Evolutionary conservation across 202 grass and related monocot species (phyloP).

Genomic region (Schoenoplectus tabernaemontani): DNA sequence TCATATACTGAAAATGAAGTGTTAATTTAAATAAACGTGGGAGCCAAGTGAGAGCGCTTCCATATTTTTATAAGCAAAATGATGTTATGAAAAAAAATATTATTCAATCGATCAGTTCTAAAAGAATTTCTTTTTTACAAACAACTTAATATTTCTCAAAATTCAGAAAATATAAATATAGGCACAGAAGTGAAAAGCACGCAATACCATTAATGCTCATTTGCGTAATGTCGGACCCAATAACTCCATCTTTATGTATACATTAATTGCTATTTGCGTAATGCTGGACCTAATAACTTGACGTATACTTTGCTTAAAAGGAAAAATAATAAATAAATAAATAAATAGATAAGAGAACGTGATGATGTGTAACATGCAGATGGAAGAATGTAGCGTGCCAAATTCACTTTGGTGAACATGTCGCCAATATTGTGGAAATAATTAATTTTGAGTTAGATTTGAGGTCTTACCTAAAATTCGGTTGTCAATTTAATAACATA

Average conservation of each 20-base stretch:
- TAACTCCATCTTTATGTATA: background rate
- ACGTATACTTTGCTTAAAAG: too few species aligned
- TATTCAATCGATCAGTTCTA: too few species aligned
- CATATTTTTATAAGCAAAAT: too few species aligned
- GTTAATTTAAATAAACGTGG: background rate
- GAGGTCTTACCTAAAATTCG: background rate
- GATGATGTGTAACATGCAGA: background rate
- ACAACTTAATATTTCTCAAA: background rate
- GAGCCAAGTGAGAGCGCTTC: too few species aligned
- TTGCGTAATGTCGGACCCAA: too few species aligned
- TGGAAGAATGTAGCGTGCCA: background rate
- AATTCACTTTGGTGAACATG: background rate
- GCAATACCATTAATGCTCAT: too few species aligned
- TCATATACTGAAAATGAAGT: background rate
- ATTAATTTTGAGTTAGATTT: background rate
- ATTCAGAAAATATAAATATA: too few species aligned
- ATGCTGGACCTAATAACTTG: background rate
- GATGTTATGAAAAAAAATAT: too few species aligned
- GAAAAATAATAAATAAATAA: too few species aligned
- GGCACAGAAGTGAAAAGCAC: too few species aligned
- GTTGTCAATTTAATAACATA: background rate
- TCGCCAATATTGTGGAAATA: background rate
- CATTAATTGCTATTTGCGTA: background rate
- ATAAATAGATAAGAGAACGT: too few species aligned
- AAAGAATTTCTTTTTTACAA: too few species aligned